A percentile compares a stretch with the other conserved stretches of the same genome.
Conservation (phyloP, 345 rosid species). For the Linum usitatissimum region DNA sequence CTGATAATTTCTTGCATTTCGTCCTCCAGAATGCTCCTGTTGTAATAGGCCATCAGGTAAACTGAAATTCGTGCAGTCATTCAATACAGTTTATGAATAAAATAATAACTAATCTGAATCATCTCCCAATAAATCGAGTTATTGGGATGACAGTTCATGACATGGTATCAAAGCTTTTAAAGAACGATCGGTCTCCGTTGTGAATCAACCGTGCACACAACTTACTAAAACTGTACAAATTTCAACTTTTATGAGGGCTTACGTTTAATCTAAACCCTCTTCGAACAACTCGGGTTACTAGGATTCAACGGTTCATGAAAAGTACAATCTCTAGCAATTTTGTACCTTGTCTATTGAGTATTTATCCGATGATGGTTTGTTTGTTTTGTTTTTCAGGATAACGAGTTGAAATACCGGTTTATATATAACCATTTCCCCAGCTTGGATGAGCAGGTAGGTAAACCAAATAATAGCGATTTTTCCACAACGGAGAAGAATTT, state of each 20-base stretch:
- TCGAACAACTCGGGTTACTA: too few species aligned
- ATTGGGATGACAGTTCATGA: not conserved
- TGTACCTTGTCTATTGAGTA: slow-evolving; percentile 3
- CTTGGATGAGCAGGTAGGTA: slow-evolving; percentile 83
- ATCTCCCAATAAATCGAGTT: not conserved
- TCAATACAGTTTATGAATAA: not conserved
- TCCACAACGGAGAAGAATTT: not conserved
- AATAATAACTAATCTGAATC: not conserved
- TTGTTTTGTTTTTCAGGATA: slow-evolving; percentile 66
- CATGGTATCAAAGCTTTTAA: too few species aligned
- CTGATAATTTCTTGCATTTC: slow-evolving; percentile 88
- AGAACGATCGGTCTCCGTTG: too few species aligned
- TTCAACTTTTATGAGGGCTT: too few species aligned
- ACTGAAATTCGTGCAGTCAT: not conserved
- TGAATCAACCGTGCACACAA: too few species aligned
- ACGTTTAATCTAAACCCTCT: too few species aligned
- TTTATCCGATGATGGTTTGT: not conserved
- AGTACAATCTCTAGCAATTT: slow-evolving; percentile 3
- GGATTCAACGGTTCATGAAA: too few species aligned
- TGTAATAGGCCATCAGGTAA: slow-evolving; percentile 91
- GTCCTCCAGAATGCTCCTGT: slow-evolving; percentile 90
- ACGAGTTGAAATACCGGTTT: slow-evolving; percentile 76
- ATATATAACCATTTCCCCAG: slow-evolving; percentile 88
- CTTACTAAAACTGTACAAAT: too few species aligned
- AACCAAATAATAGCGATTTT: not conserved